These are phyloP conservation scores for Suhomyces vadensis DNA, from an alignment of 805 yeast genomes.

Conservation along the genomic window DNA sequence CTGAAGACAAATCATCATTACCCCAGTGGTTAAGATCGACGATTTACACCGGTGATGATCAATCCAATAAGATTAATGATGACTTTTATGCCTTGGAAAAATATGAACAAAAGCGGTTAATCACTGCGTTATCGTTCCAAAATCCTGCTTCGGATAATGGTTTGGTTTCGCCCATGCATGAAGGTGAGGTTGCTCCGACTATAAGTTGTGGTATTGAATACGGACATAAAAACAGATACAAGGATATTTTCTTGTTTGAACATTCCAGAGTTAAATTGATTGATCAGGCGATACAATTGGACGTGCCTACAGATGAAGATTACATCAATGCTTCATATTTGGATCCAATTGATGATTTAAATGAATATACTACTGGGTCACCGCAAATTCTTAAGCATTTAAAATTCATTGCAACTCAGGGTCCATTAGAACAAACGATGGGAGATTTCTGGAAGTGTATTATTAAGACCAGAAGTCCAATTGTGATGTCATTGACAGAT, in stretches of 20 bases:
- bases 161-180: conserved; percentile 10
- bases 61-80: conserved; percentile 20
- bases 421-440: conserved; percentile 73
- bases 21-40: conserved; percentile 34
- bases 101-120: conserved; percentile 67
- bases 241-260: conserved; percentile 85
- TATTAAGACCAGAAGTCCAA: conserved; percentile 58
- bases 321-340: conserved; percentile 87
- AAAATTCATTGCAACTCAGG: conserved; percentile 77
- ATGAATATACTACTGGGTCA: conserved; percentile 11
- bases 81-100: conserved; percentile 67
- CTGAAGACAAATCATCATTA: conserved; percentile 41
- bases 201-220: conserved; percentile 78
- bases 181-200: conserved; percentile 35
- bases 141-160: neutral
- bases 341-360: conserved; percentile 19
- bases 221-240: conserved; percentile 65
- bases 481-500: conserved; percentile 74
- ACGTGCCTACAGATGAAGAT: conserved; percentile 35
- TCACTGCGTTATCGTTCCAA: conserved; percentile 27
- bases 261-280: conserved; percentile 73
- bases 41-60: conserved; percentile 9
- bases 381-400: conserved; percentile 12
- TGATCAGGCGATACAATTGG: conserved; percentile 19
- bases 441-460: conserved; percentile 86